Evolutionary conservation across 352 stramenopile species (phyloP).

Genomic region (Globisporangium irregulare): DNA sequence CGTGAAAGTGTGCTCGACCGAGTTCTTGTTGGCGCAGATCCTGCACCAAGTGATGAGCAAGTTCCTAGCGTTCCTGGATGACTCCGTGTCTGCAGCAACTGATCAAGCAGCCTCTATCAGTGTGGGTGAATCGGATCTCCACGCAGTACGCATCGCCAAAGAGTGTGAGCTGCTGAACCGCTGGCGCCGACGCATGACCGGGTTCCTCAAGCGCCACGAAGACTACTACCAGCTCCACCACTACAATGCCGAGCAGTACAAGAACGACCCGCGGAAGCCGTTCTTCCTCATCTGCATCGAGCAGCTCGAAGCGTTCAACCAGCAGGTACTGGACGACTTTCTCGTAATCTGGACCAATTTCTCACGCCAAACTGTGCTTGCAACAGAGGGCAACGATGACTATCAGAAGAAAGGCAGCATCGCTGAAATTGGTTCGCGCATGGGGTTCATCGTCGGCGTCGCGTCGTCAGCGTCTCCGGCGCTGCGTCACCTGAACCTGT

Average conservation of each 20-base stretch:
- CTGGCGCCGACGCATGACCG: conserved; percentile 21
- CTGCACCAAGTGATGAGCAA: conserved; percentile 37
- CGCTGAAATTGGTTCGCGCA: conserved; percentile 11
- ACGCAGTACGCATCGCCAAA: background rate
- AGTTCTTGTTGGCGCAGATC: conserved; percentile 52
- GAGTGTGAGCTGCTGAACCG: conserved; percentile 12
- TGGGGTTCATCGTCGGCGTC: conserved; percentile 71
- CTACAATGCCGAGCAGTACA: conserved; percentile 7
- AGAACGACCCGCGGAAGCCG: conserved; percentile 19
- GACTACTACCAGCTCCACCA: conserved; percentile 33
- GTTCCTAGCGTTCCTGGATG: conserved; percentile 23
- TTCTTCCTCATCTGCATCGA: conserved; percentile 77
- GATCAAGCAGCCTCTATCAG: background rate
- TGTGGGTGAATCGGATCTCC: background rate
- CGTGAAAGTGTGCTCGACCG: conserved; percentile 31
- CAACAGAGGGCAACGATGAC: background rate
- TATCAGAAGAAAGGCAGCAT: conserved; percentile 1
- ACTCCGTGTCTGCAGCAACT: background rate
- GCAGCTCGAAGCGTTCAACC: conserved; percentile 61
- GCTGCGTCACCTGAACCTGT: conserved; percentile 59
- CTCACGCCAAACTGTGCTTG: conserved; percentile 11
- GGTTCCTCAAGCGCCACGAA: conserved; percentile 28
- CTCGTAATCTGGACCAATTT: conserved; percentile 71
- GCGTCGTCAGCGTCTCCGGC: conserved; percentile 63
- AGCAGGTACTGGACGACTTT: conserved; percentile 62